Conservation (phyloP, 1,284 basidiomycete species). For the Inonotus hispidus region DNA sequence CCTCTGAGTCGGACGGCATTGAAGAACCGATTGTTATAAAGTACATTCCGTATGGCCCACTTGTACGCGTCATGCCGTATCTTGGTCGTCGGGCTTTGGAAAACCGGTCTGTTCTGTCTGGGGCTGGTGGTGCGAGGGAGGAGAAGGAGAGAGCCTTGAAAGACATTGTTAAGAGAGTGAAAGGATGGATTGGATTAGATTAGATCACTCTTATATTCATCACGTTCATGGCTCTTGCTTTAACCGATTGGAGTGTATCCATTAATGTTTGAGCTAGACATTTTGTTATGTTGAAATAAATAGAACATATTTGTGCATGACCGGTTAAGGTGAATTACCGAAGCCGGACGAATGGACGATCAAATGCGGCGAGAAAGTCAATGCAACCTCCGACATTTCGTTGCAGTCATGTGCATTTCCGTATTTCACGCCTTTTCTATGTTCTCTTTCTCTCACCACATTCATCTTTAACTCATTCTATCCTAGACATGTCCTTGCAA, state of each 20-base stretch:
- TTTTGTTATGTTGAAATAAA: too few species aligned
- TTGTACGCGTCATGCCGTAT: slow-evolving; percentile 55
- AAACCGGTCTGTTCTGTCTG: slow-evolving; percentile 60
- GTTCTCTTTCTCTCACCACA: neutral
- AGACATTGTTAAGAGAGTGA: slow-evolving; percentile 44
- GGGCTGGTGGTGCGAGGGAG: slow-evolving; percentile 41
- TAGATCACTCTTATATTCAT: neutral
- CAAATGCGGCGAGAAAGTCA: neutral
- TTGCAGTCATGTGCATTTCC: neutral
- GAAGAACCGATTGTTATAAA: slow-evolving; percentile 75
- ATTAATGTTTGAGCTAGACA: too few species aligned
- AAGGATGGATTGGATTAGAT: neutral
- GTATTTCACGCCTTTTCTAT: neutral
- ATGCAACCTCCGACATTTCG: neutral
- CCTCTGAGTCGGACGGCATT: slow-evolving; percentile 26
- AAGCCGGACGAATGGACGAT: neutral
- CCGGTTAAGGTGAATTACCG: neutral
- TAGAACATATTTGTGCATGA: neutral
- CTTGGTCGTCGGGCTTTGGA: slow-evolving; percentile 61
- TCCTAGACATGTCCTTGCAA: neutral
- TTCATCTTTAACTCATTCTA: neutral
- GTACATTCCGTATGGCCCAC: slow-evolving; percentile 75
- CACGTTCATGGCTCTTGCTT: neutral
- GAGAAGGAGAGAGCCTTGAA: slow-evolving; percentile 48
- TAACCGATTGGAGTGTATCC: too few species aligned